Conservation (phyloP, 148 eudicot genomes). For the Camellia lanceoleosa region DNA sequence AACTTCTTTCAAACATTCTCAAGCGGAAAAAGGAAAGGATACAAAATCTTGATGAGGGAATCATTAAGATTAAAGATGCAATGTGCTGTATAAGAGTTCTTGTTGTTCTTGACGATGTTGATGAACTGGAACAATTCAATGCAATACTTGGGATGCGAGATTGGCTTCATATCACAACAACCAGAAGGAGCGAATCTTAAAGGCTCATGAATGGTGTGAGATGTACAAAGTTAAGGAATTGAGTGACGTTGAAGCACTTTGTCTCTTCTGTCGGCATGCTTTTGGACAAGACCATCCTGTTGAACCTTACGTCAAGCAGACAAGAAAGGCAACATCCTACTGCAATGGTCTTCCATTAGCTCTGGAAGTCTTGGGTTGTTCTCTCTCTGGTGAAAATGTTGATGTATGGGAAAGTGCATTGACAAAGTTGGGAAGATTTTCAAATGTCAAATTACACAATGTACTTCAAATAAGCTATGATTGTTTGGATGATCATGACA, state of each 20-base stretch:
- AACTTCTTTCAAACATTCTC: constrained; percentile 9
- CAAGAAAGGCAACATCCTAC: not conserved
- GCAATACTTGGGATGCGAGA: constrained; percentile 1
- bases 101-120: constrained; percentile 18
- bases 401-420: constrained; percentile 8
- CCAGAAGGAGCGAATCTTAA: constrained; percentile 9
- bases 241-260: constrained; percentile 6
- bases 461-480: constrained; percentile 12
- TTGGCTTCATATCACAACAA: constrained; percentile 9
- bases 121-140: not conserved
- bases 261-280: constrained; percentile 15
- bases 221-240: not conserved
- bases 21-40: not conserved
- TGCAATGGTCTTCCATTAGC: constrained; percentile 16
- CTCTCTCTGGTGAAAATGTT: not conserved
- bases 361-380: constrained; percentile 6
- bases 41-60: constrained; percentile 10
- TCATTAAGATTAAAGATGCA: not conserved
- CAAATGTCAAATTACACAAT: constrained; percentile 9
- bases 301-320: constrained; percentile 3
- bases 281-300: constrained; percentile 5
- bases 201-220: not conserved
- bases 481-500: constrained; percentile 10
- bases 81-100: constrained; percentile 13
- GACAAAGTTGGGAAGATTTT: not conserved